phyloP scores from a whole-genome alignment of 2,329 filamentous ascomycete genomes.

The Talaromyces sp. region DNA sequence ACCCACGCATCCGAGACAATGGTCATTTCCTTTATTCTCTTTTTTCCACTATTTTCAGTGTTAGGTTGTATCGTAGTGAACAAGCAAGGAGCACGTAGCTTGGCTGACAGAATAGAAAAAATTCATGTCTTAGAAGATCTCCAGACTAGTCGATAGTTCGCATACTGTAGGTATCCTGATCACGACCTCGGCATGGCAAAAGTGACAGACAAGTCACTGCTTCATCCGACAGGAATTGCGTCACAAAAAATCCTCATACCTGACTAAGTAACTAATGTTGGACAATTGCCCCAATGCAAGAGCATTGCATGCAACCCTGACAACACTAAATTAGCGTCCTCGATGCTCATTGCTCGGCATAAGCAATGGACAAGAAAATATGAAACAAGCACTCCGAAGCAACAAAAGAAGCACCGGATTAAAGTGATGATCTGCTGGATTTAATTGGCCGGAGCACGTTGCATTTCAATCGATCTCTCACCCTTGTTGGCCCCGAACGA shows the following conservation, averaged over 20 bases:
- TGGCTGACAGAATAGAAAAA: neutral
- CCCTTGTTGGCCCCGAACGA: neutral
- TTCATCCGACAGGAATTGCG: neutral
- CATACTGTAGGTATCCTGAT: neutral
- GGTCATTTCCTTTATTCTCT: neutral
- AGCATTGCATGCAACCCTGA: constrained; percentile 3
- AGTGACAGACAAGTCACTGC: neutral
- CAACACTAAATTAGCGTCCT: constrained; percentile 1
- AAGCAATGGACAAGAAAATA: neutral
- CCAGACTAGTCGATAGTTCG: neutral
- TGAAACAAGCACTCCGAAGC: constrained; percentile 6
- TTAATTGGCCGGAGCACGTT: neutral
- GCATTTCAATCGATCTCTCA: neutral
- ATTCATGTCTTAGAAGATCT: neutral
- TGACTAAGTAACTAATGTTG: neutral
- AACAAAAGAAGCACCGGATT: neutral
- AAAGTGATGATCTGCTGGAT: neutral
- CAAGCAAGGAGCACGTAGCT: neutral
- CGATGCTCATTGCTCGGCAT: neutral
- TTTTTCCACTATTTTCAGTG: neutral
- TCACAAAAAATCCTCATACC: neutral
- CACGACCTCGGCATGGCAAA: neutral
- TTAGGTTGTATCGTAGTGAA: neutral
- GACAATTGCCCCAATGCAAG: neutral
- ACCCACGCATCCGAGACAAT: neutral